These are phyloP conservation scores for Leishmania braziliensis DNA, from an alignment of 208 protist genomes.

Conservation along the genomic window DNA sequence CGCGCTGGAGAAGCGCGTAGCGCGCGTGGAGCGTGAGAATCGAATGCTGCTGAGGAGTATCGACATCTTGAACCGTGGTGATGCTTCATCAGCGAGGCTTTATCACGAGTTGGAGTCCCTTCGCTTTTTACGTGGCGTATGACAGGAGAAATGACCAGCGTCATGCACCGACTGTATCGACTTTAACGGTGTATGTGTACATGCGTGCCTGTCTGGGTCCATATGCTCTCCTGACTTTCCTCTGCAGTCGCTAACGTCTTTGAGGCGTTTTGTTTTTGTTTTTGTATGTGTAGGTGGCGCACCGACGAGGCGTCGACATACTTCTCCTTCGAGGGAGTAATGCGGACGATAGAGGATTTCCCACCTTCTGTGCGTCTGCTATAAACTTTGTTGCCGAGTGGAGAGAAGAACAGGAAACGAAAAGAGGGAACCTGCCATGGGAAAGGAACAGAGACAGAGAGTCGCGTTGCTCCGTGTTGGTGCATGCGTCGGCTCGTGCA, in stretches of 20 bases:
- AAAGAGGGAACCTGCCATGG: background rate
- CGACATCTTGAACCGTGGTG: constrained; percentile 17
- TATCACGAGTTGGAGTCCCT: constrained; percentile 6
- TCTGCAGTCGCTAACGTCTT: too few species aligned
- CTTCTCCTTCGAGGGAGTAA: constrained; percentile 56
- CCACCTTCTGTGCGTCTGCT: background rate
- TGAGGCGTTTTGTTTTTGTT: background rate
- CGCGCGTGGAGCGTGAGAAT: constrained; percentile 23
- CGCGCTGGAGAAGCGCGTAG: constrained; percentile 2
- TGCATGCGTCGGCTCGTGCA: background rate
- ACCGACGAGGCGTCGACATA: constrained; percentile 34
- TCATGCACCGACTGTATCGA: background rate
- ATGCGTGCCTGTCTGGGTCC: background rate
- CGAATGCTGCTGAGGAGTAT: constrained; percentile 6
- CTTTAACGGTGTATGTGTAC: background rate
- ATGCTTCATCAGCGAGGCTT: constrained; percentile 14
- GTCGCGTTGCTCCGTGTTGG: background rate
- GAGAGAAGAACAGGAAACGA: background rate
- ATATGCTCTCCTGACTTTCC: too few species aligned
- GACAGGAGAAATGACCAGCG: background rate
- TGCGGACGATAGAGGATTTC: constrained; percentile 40
- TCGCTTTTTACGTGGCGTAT: background rate
- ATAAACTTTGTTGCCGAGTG: background rate
- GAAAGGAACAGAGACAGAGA: background rate
- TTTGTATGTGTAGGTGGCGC: background rate